Evolutionary conservation across 2,329 filamentous ascomycete species (phyloP), one percentile per base, ranked within the genome.

Genomic region (Penicillium paneum): DNA sequence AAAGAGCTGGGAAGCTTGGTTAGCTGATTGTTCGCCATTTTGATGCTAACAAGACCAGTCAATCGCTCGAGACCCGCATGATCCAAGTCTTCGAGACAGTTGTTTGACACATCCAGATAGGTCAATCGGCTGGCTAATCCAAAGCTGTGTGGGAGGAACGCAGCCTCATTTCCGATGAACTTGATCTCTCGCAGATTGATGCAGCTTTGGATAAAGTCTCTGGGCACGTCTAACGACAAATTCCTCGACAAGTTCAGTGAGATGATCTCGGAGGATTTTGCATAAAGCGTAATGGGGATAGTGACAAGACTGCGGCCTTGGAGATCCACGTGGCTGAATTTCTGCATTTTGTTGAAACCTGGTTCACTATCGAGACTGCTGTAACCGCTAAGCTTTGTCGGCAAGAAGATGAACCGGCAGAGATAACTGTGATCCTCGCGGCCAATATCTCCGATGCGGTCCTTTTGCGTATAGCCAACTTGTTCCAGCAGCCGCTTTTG

Each of bases 361-460:
- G 91, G 83, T 66, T 97, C 93, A 60, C 81, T 80, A 61, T 92
- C 88, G 24, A 89, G 79, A 56, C 82, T 85, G 40, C 87, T 81
- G 59, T 87, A 85, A 45, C 92, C 91, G 70, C 86, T 92, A 71
- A 96, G 88, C 66, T 93, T 90, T 19, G 89, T 88, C 15, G 93
- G 92, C 55, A 97, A 79, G 73, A 99, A 99, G 56, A 94, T 91
- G 76, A 99, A 97, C 6, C 94, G 89, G 69, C 92, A 96, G 12
- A 99, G 82, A 65, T 97, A 99, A 70, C 92, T 95, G 72, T 97
- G 96, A 77, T 99, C 94, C 73, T 99, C 94, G 54, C 94, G 86
- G 28, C 94, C 94, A 49, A 99, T 84, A 59, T 97, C 94, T 70
- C 97, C 93, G 42, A 99, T 85, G 36, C 85, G 86, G 72, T 99